Evolutionary conservation across 2,329 filamentous ascomycete genomes (phyloP), one percentile per base, ranked within the genome.

Genomic region (Neocatenulostroma microsporum): DNA sequence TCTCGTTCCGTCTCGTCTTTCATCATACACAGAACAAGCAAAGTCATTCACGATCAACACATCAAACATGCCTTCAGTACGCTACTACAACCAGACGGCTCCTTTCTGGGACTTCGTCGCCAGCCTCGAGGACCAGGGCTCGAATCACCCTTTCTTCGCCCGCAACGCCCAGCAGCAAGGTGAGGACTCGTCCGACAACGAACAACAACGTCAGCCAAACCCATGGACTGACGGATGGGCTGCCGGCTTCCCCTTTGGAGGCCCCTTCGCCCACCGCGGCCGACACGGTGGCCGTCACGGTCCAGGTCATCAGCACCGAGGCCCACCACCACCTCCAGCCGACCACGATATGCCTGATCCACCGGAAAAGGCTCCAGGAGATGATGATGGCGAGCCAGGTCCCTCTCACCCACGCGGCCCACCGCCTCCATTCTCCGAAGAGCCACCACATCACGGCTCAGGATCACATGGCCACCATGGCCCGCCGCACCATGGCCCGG

Each of bases 41-140:
- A 19, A 36, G 2, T n/a, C n/a, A n/a, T n/a, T n/a, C n/a, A 33
- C 34, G n/a, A 13, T 10, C n/a, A 39, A 15, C 26, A 20, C 20
- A 31, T n/a, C 32, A 47, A 66, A 54, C 39, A 75, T 75, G 71
- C 66, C 72, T 51, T 68, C 68, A 46, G 58, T 74, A 41, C 62
- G 65, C 40, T 69, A 72, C 52, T 65, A 72, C 60, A 73, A 74
- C 40, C 62, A 67, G 37, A 64, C 63, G 4, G 63, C 66, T 48
- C 68, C 70, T 34, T 73, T 76, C 53, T 75, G 73, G 72, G 70
- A 76, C 53, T 72, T 70, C 41, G 48, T 75, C 36, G 63, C 68
- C 35, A 61, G 57, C 42, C 60, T 76, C 10, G 70, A 75, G 46
- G 58, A 66, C 36, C 58, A 64, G 54, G 63, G 61, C 36, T 41